phyloP scores from a whole-genome alignment of 2,329 filamentous ascomycete genomes.

The Cladosporium sp. region DNA sequence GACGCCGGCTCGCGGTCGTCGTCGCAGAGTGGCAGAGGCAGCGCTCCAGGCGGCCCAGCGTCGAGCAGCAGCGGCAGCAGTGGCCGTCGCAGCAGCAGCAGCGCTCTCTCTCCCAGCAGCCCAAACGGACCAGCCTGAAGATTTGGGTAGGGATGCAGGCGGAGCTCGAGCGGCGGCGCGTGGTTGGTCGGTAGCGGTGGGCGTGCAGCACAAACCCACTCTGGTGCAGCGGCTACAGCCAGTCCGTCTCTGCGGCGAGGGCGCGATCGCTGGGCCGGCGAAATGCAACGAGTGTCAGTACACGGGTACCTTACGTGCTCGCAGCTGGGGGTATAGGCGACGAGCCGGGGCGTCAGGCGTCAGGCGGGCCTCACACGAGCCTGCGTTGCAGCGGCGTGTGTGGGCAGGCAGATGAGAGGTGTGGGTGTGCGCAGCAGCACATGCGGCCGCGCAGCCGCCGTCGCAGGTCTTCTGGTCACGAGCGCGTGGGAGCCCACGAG shows the following conservation, averaged over 20 bases:
- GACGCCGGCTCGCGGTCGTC: background rate
- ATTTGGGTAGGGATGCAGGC: slow-evolving; percentile 8
- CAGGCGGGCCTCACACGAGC: slow-evolving; percentile 7
- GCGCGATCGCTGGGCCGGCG: background rate
- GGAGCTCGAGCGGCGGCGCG: background rate
- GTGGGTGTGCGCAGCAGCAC: background rate
- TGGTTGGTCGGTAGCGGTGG: background rate
- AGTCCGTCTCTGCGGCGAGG: background rate
- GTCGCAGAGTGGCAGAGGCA: background rate
- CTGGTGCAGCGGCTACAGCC: background rate
- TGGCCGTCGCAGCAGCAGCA: background rate
- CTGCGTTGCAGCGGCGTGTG: background rate
- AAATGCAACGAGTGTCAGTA: background rate
- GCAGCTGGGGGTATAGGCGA: background rate
- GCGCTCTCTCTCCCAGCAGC: background rate
- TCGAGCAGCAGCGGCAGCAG: background rate
- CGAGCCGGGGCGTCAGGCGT: background rate
- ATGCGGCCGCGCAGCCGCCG: background rate
- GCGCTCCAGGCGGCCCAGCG: background rate
- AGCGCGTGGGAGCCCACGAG: background rate
- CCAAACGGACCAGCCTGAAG: slow-evolving; percentile 4
- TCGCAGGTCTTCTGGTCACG: background rate
- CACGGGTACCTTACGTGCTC: slow-evolving; percentile 6
- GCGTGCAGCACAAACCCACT: slow-evolving; percentile 1
- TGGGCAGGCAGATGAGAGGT: background rate